Conservation (phyloP, 805 yeast genomes). For the Candida saitoana region DNA sequence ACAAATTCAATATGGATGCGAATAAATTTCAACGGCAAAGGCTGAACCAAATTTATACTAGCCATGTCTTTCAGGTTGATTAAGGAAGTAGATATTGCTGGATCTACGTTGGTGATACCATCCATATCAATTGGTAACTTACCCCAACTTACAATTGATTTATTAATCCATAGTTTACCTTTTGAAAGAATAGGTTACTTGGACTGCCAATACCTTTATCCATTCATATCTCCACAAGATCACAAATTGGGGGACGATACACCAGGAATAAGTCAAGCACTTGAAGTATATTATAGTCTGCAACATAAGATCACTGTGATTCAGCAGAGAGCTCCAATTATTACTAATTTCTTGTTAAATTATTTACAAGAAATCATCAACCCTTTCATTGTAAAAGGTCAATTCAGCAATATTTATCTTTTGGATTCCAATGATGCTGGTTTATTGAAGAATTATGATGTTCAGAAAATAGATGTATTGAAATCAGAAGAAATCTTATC, state of each 20-base stretch:
- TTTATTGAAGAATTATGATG: constrained; percentile 21
- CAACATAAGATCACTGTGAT: constrained; percentile 48
- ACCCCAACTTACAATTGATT: constrained; percentile 77
- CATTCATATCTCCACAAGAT: constrained; percentile 82
- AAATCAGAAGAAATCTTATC: constrained; percentile 29
- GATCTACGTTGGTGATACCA: constrained; percentile 60
- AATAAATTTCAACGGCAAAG: constrained; percentile 1
- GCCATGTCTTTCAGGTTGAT: background rate
- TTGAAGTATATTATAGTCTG: constrained; percentile 58
- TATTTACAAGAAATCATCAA: constrained; percentile 50
- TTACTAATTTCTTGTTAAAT: constrained; percentile 54
- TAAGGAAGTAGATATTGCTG: constrained; percentile 1
- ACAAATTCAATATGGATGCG: background rate
- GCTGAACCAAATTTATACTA: background rate
- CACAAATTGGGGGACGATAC: constrained; percentile 10
- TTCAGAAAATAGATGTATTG: constrained; percentile 23
- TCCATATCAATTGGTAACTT: constrained; percentile 84
- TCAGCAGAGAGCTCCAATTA: constrained; percentile 80
- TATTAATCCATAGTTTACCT: constrained; percentile 60
- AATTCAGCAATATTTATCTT: constrained; percentile 47
- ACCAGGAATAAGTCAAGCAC: constrained; percentile 49
- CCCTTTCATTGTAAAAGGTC: constrained; percentile 42
- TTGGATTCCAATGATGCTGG: constrained; percentile 76
- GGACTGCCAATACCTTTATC: constrained; percentile 62
- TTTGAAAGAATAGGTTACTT: constrained; percentile 51